A percentile compares a stretch with the other conserved stretches of the same genome.
Conservation (phyloP, 1,284 basidiomycete species). For the Trichosporon faecale region DNA sequence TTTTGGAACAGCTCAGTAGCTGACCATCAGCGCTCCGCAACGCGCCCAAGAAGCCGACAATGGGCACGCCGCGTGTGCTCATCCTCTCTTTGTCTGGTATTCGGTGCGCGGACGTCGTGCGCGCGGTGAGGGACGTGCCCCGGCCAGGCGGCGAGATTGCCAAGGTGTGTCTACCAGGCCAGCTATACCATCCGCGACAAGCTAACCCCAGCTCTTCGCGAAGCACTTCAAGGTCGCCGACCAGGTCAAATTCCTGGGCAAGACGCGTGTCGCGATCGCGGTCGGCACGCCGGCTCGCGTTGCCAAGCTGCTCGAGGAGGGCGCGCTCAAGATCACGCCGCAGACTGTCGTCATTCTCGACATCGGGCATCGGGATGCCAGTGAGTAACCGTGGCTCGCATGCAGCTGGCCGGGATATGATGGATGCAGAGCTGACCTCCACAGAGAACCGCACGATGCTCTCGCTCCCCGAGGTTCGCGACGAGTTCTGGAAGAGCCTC, state of each 20-base stretch:
- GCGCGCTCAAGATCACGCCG: slow-evolving; percentile 45
- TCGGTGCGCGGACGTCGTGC: slow-evolving; percentile 52
- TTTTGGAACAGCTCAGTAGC: background rate
- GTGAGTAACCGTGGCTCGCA: slow-evolving; percentile 38
- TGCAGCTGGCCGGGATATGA: too few species aligned
- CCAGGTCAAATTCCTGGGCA: slow-evolving; percentile 49
- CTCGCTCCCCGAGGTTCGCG: slow-evolving; percentile 49
- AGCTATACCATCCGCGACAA: background rate
- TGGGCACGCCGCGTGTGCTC: slow-evolving; percentile 42
- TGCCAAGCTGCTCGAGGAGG: slow-evolving; percentile 48
- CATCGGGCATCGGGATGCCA: slow-evolving; percentile 44
- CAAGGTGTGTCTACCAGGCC: slow-evolving; percentile 39
- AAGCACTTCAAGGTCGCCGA: slow-evolving; percentile 53
- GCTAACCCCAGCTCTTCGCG: slow-evolving; percentile 46
- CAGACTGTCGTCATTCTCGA: slow-evolving; percentile 50
- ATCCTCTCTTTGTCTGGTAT: slow-evolving; percentile 49
- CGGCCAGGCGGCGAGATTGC: slow-evolving; percentile 48
- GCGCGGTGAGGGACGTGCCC: slow-evolving; percentile 43
- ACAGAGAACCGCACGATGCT: slow-evolving; percentile 51
- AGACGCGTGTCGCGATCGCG: slow-evolving; percentile 49
- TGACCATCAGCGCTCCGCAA: slow-evolving; percentile 23
- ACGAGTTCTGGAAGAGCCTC: slow-evolving; percentile 50
- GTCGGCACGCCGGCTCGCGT: slow-evolving; percentile 53
- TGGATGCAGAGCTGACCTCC: background rate
- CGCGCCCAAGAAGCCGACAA: slow-evolving; percentile 31